Evolutionary conservation across 2,329 filamentous ascomycete species (phyloP).

Genomic region (Escovopsis sp.): DNA sequence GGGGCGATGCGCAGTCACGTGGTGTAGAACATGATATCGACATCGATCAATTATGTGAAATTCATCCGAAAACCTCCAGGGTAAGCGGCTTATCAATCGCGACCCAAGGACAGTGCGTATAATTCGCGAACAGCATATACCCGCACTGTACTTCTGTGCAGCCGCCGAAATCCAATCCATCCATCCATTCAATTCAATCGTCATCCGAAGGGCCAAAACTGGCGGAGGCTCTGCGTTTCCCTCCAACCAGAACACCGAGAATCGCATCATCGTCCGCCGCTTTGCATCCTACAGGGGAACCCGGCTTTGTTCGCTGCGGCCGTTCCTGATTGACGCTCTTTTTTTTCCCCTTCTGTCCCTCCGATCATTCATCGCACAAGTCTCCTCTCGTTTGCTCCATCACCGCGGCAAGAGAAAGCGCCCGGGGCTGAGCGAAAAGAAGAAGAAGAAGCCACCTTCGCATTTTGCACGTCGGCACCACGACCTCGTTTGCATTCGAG

Average conservation of each 20-base stretch:
- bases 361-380: not conserved
- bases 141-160: too few relatives aligned
- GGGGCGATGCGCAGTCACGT: not conserved
- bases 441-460: slow-evolving; percentile 6
- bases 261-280: not conserved
- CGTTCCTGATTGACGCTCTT: not conserved
- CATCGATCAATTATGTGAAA: too few relatives aligned
- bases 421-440: not conserved
- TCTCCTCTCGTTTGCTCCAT: not conserved
- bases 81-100: not conserved
- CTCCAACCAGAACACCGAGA: not conserved
- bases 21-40: too few relatives aligned
- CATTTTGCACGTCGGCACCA: not conserved
- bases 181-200: too few relatives aligned
- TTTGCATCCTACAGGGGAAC: not conserved
- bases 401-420: not conserved
- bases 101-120: not conserved
- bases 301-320: not conserved
- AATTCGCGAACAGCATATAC: not conserved
- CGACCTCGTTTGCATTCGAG: not conserved
- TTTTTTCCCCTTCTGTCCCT: not conserved
- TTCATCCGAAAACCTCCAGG: too few relatives aligned
- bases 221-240: not conserved
- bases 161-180: not conserved
- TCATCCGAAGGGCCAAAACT: not conserved